Evolutionary conservation across 1,284 basidiomycete species (phyloP), one percentile per base, ranked within the genome.

Genomic region (Ceratobasidium sp.): DNA sequence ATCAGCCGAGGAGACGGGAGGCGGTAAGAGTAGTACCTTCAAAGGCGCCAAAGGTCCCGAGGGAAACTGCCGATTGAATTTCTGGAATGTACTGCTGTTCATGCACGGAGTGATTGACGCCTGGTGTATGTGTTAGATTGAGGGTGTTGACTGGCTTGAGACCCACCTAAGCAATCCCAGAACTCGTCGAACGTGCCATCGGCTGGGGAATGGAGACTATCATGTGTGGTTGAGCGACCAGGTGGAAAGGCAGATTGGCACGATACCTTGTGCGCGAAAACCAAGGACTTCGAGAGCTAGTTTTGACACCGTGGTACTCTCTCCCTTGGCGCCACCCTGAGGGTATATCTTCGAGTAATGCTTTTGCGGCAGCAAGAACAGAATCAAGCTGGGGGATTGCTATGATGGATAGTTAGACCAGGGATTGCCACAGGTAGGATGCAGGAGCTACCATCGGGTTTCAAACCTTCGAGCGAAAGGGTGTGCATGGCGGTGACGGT

Each of bases 21-120:
- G 3, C n/a, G 13, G 10, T 20, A 1, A 46, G 10, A 12, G n/a
- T n/a, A n/a, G n/a, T 12, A 66, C 73, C 73, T 76, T 76, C 46
- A 46, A 76, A 76, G n/a, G 46, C 61, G n/a, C 33, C 33, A 66
- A 55, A 76, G 0, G 61, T 39, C 1, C 63, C 63, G 33, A 76
- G 61, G 0, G 28, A 13, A 12, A 26, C 23, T 3, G 73, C 73
- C 12, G 46, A 55, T 18, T 67, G 26, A 7, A 76, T 23, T 23
- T 76, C 73, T 9, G 73, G 73, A n/a, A 76, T 51, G 13, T 76
- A 76, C 23, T 76, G 20, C 39, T 67, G 26, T 28, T 76, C 73
- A 26, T 76, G 44, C 0, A 42, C 61, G 1, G 73, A 67, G 51
- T 76, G 73, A 56, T 76, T 55, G 3, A 66, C 23, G 58, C 73